A percentile compares a stretch with the other conserved stretches of the same genome.
phyloP scores from a whole-genome alignment of 1,284 basidiomycete species.

The Cystobasidium slooffiae region DNA sequence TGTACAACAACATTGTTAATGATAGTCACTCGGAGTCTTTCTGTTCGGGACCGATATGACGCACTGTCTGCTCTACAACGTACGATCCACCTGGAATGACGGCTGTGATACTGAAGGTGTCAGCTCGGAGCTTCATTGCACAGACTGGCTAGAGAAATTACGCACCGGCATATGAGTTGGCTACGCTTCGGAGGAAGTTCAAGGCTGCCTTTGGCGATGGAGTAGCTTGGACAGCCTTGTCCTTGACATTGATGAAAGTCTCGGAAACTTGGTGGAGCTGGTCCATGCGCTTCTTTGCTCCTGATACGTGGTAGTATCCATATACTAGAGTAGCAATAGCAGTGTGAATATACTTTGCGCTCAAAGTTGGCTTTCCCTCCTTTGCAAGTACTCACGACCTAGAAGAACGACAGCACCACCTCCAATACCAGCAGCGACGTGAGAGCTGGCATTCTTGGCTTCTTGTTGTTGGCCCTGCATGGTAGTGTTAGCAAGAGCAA shows the following conservation, averaged over 20 bases:
- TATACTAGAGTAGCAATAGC: conserved; percentile 52
- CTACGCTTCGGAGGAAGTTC: conserved; percentile 58
- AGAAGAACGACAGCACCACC: conserved; percentile 58
- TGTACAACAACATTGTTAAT: neutral
- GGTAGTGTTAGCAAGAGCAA: neutral
- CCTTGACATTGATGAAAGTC: conserved; percentile 58
- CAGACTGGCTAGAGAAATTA: neutral
- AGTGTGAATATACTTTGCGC: neutral
- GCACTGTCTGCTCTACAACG: conserved; percentile 58
- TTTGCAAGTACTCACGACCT: conserved; percentile 49
- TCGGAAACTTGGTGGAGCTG: conserved; percentile 56
- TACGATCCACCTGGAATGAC: conserved; percentile 60
- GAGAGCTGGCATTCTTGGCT: conserved; percentile 49
- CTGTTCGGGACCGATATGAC: neutral
- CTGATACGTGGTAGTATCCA: conserved; percentile 60
- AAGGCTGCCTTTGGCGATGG: conserved; percentile 59
- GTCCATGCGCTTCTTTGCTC: conserved; percentile 58
- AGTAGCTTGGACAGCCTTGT: conserved; percentile 56
- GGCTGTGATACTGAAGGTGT: conserved; percentile 35
- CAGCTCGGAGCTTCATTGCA: neutral
- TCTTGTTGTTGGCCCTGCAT: conserved; percentile 11
- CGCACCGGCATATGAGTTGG: conserved; percentile 58
- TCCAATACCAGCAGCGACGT: conserved; percentile 57
- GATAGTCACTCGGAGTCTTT: neutral
- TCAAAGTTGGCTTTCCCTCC: neutral